Evolutionary conservation across 1,139 yeast genomes (phyloP).

Genomic region (Arxiozyma slooffiae): DNA sequence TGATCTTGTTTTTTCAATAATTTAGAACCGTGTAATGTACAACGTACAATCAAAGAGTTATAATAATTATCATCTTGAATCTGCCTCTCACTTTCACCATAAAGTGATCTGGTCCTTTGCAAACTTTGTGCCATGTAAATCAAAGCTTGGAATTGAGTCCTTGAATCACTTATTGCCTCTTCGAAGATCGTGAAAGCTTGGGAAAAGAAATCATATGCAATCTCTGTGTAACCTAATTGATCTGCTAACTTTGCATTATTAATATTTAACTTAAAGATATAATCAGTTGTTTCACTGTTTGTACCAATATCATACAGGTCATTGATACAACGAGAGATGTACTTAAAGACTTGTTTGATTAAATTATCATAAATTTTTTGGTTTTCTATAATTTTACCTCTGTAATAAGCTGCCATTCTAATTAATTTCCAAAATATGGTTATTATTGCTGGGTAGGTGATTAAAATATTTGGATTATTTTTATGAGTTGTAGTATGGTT

Average conservation of each 20-base stretch:
- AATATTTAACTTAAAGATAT: slow-evolving; percentile 41
- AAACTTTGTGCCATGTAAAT: slow-evolving; percentile 54
- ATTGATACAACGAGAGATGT: slow-evolving; percentile 58
- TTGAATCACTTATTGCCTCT: slow-evolving; percentile 60
- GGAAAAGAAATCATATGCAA: slow-evolving; percentile 81
- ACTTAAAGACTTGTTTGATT: slow-evolving; percentile 49
- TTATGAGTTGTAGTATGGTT: slow-evolving; percentile 18
- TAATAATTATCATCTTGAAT: slow-evolving; percentile 32
- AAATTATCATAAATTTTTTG: slow-evolving; percentile 20
- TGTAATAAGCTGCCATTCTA: slow-evolving; percentile 33
- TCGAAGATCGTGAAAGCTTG: slow-evolving; percentile 85
- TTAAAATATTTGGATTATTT: slow-evolving; percentile 46
- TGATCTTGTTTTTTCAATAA: slow-evolving; percentile 87
- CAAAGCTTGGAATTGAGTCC: slow-evolving; percentile 40
- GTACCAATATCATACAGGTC: slow-evolving; percentile 49
- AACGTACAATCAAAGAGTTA: slow-evolving; percentile 70
- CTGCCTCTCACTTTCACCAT: slow-evolving; percentile 12
- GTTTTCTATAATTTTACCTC: slow-evolving; percentile 9
- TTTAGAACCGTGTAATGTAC: slow-evolving; percentile 82
- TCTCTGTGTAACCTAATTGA: slow-evolving; percentile 51
- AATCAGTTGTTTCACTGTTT: slow-evolving; percentile 30
- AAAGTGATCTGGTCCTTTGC: slow-evolving; percentile 31
- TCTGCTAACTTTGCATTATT: slow-evolving; percentile 65
- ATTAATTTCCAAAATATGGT: slow-evolving; percentile 50
- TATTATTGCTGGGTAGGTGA: slow-evolving; percentile 69